Evolutionary conservation across 2,329 filamentous ascomycete species (phyloP), one percentile per base, ranked within the genome.

Genomic region (Sporothrix inflata): DNA sequence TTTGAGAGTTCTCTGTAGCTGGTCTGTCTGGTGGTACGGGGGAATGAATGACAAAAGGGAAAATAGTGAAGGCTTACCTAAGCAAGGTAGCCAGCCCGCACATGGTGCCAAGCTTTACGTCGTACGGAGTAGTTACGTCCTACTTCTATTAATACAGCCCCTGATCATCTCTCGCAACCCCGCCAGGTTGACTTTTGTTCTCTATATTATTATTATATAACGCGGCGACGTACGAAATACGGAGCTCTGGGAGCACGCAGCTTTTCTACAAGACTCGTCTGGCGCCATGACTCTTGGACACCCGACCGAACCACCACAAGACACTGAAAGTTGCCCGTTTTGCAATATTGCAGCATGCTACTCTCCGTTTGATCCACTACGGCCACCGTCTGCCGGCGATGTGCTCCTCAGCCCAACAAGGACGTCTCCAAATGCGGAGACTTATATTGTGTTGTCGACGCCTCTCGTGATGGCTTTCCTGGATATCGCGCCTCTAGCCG

Each of bases 401-500:
- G 77, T 79, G 5, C 74, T 77, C 65, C 78, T 83, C 74, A 79
- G 74, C 73, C 80, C 78, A 1, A 77, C 75, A 19, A 75, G 76
- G 9, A 82, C 83, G 9, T 77, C 79, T 1, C 85, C 86, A 1
- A 71, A 79, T 30, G 81, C 83, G 0, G 75, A 85, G 12, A 83
- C 88, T 21, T 90, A 88, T 78, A 78, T 98, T 40, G 87, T 98
- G 42, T 87, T 98, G 73, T 93, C 92, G 2, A 96, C 93, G 0
- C 89, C 89, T 1, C 81, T 90, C 74, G 89, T 96, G 38, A 83
- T 98, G 74, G 94, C 94, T 55, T 98, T 98, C 82, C 87, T 98
- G 77, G 95, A 98, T 82, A 97, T 98, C 78, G 88, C 97, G 84
- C 96, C 96, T 0, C 88, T 98, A 69, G 92, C 92, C 0, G 85